Conservation (phyloP, 306 rosid genomes). For the Castanospermum australe region DNA sequence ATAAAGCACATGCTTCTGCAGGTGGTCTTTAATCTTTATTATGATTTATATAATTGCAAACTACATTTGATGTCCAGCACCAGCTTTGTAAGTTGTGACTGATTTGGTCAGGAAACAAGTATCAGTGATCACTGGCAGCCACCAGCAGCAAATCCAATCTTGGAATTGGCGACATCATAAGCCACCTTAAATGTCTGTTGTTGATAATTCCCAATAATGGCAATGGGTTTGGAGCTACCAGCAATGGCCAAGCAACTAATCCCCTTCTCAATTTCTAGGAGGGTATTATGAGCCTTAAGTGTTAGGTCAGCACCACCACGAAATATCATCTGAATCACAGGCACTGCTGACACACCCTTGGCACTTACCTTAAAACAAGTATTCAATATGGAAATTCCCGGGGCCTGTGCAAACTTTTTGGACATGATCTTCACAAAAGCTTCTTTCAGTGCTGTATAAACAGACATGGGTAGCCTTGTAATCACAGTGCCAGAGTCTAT, state of each 20-base stretch:
- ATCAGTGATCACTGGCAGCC: constrained; percentile 47
- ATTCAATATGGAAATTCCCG: constrained; percentile 45
- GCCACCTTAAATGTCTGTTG: constrained; percentile 52
- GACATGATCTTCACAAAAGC: constrained; percentile 46
- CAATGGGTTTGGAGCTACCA: constrained; percentile 13
- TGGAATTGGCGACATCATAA: constrained; percentile 58
- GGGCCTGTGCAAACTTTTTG: constrained; percentile 37
- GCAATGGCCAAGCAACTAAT: constrained; percentile 57
- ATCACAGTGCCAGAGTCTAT: constrained; percentile 76
- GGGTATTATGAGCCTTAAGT: constrained; percentile 36
- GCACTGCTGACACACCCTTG: constrained; percentile 27
- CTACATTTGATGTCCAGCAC: background rate
- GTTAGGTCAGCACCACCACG: constrained; percentile 45
- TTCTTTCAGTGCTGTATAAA: constrained; percentile 39
- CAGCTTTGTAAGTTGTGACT: background rate
- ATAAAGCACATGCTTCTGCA: constrained; percentile 16
- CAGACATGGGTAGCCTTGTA: constrained; percentile 52
- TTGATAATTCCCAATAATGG: constrained; percentile 62
- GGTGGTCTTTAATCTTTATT: constrained; percentile 15
- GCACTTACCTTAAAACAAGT: constrained; percentile 50
- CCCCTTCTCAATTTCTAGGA: constrained; percentile 36
- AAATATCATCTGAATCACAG: constrained; percentile 40
- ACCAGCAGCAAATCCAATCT: constrained; percentile 56
- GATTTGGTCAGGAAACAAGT: background rate
- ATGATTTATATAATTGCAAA: background rate